A percentile compares a stretch with the other conserved stretches of the same genome.
Conservation (phyloP, 352 stramenopile genomes). For the Phytophthora sp. region DNA sequence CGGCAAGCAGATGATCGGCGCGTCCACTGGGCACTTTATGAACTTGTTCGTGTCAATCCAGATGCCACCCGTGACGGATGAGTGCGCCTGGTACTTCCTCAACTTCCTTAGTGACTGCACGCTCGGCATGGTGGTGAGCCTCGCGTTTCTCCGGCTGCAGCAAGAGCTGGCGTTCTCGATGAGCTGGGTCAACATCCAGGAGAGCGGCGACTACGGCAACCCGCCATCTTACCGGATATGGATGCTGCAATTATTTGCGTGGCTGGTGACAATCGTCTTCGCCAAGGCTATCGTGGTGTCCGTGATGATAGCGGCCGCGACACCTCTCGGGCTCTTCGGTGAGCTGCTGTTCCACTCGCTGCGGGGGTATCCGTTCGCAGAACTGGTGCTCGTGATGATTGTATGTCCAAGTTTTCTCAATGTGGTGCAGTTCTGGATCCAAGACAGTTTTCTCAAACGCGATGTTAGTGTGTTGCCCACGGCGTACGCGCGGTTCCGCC, state of each 20-base stretch:
- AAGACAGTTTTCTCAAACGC: constrained; percentile 85
- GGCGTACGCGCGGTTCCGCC: constrained; percentile 64
- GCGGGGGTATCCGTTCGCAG: constrained; percentile 63
- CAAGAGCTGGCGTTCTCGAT: constrained; percentile 77
- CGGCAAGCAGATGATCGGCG: constrained; percentile 84
- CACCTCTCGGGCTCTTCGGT: constrained; percentile 60
- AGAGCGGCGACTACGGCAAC: constrained; percentile 80
- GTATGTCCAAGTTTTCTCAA: constrained; percentile 87
- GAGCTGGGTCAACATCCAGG: constrained; percentile 76
- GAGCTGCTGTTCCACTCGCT: constrained; percentile 73
- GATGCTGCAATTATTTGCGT: constrained; percentile 60
- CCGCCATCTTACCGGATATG: constrained; percentile 75
- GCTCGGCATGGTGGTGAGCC: constrained; percentile 78
- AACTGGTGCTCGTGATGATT: constrained; percentile 83
- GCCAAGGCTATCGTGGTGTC: constrained; percentile 81
- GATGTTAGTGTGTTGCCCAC: constrained; percentile 67
- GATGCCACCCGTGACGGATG: constrained; percentile 78
- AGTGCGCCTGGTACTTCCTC: constrained; percentile 89
- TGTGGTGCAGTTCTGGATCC: constrained; percentile 87
- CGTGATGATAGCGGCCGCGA: constrained; percentile 61
- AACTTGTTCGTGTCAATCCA: constrained; percentile 75
- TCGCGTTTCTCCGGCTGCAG: constrained; percentile 77
- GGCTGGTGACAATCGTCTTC: constrained; percentile 81
- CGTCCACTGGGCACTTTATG: constrained; percentile 69
- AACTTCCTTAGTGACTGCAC: constrained; percentile 86